Evolutionary conservation across 257 asterid species (phyloP).

Genomic region (Eucommia ulmoides): DNA sequence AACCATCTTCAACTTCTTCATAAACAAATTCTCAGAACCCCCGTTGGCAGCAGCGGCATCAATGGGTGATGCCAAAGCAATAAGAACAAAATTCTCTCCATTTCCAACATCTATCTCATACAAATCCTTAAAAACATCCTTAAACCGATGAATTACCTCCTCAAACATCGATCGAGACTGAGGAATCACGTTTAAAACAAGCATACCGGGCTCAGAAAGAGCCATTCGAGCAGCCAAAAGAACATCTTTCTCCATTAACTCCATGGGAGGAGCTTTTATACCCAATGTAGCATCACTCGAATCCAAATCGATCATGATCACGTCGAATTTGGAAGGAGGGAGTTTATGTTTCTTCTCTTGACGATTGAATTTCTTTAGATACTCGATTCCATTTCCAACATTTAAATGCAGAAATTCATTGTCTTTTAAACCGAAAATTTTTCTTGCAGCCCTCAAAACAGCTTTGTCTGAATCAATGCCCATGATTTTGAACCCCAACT

Average conservation of each 20-base stretch:
- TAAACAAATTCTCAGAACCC: constrained; percentile 17
- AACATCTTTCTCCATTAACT: constrained; percentile 37
- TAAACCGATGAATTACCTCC: constrained; percentile 24
- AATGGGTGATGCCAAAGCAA: constrained; percentile 37
- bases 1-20: constrained; percentile 29
- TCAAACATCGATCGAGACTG: constrained; percentile 25
- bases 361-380: constrained; percentile 26
- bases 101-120: constrained; percentile 69
- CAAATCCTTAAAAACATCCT: constrained; percentile 41
- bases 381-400: constrained; percentile 50
- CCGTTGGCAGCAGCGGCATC: constrained; percentile 7
- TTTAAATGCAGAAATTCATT: constrained; percentile 26
- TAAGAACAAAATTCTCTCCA: constrained; percentile 65
- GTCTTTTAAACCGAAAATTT: constrained; percentile 41
- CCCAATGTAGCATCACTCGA: constrained; percentile 42
- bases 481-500: constrained; percentile 46
- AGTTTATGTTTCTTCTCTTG: constrained; percentile 1
- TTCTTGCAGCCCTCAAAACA: constrained; percentile 44
- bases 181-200: constrained; percentile 49
- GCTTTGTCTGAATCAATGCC: constrained; percentile 67
- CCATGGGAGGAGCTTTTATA: constrained; percentile 61
- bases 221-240: constrained; percentile 32
- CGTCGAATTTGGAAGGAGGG: constrained; percentile 29
- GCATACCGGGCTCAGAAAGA: constrained; percentile 34
- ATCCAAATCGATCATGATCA: constrained; percentile 85